A percentile compares a stretch with the other conserved stretches of the same genome.
phyloP scores from a whole-genome alignment of 2,329 filamentous ascomycete genomes.

The Monilinia laxa region DNA sequence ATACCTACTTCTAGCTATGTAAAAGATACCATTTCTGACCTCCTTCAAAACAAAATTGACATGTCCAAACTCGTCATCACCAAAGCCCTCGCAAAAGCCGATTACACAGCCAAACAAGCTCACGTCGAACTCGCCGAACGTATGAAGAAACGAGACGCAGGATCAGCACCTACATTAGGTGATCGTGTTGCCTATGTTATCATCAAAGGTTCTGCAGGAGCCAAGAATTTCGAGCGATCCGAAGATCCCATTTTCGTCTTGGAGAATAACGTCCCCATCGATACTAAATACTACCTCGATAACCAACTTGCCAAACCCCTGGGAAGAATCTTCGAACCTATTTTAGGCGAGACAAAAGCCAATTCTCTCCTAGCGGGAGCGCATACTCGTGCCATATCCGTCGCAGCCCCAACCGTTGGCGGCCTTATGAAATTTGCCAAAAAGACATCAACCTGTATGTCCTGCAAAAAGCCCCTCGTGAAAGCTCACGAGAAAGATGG shows the following conservation, averaged over 20 bases:
- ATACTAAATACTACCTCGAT: conserved; percentile 97
- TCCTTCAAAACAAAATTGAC: conserved; percentile 96
- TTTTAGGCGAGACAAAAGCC: conserved; percentile 89
- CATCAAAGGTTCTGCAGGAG: conserved; percentile 82
- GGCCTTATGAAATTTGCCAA: conserved; percentile 98
- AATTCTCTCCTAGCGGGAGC: conserved; percentile 83
- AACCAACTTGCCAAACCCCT: conserved; percentile 97
- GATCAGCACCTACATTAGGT: conserved; percentile 19
- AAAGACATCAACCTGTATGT: conserved; percentile 97
- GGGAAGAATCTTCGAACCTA: conserved; percentile 94
- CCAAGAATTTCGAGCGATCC: conserved; percentile 95
- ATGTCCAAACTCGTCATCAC: conserved; percentile 99
- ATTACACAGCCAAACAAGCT: conserved; percentile 89
- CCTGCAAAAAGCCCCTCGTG: conserved; percentile 93
- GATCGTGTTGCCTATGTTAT: conserved; percentile 69
- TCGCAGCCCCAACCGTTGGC: conserved; percentile 86
- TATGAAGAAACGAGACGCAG: conserved; percentile 57
- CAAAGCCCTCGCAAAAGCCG: conserved; percentile 87
- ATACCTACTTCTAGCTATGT: conserved; percentile 59
- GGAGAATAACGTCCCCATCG: conserved; percentile 96
- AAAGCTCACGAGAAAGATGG: conserved; percentile 76
- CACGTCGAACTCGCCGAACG: conserved; percentile 93
- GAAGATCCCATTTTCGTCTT: conserved; percentile 97
- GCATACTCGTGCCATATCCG: conserved; percentile 91
- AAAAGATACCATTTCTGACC: conserved; percentile 90